These are phyloP conservation scores for Podospora didyma DNA, from an alignment of 495 filamentous ascomycete genomes.

Conservation along the genomic window DNA sequence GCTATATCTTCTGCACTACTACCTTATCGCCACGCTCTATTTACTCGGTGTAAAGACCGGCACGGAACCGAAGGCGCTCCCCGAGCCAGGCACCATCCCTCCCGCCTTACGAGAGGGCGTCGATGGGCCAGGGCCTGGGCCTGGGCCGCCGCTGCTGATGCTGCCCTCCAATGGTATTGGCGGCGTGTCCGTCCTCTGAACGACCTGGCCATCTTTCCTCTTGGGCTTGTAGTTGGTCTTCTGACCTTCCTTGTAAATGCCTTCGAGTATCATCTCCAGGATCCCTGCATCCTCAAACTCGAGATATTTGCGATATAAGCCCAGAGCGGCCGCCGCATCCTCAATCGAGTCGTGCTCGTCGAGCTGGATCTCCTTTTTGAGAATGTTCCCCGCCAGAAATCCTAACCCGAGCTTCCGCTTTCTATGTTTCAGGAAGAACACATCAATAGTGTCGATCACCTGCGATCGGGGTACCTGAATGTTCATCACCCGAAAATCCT, in stretches of 20 bases:
- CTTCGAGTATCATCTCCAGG: conserved; percentile 69
- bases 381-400: conserved; percentile 81
- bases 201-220: conserved; percentile 18
- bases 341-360: conserved; percentile 90
- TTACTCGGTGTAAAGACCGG: not conserved
- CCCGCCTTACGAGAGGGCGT: not conserved
- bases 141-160: no score
- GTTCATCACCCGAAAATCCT: conserved; percentile 96
- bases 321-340: conserved; percentile 84
- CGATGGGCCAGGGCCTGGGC: conserved; percentile 10
- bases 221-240: conserved; percentile 74
- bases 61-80: not conserved
- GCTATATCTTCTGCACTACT: no score
- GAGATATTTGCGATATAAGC: conserved; percentile 83
- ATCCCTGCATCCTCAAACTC: conserved; percentile 85
- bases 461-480: conserved; percentile 91
- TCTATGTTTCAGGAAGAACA: conserved; percentile 69
- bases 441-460: conserved; percentile 85
- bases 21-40: no score
- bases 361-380: conserved; percentile 88
- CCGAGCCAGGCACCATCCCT: not conserved
- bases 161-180: conserved; percentile 9
- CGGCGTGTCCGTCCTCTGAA: conserved; percentile 25
- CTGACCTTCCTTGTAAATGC: conserved; percentile 72
- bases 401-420: conserved; percentile 78